phyloP scores from a whole-genome alignment of 164 flowering plant genomes.

The Saururus chinensis region DNA sequence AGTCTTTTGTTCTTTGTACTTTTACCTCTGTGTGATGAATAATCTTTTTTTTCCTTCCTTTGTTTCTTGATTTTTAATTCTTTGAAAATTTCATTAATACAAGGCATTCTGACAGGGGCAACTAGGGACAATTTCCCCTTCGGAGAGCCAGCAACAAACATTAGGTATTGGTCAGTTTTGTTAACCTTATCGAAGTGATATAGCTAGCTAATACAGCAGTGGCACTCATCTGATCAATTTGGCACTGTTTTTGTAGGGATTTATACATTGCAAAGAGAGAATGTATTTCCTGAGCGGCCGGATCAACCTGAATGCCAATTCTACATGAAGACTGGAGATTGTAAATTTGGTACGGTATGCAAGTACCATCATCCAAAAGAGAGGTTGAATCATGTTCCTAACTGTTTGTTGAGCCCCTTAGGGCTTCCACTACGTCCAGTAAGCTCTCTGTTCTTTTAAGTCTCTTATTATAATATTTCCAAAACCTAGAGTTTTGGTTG shows the following conservation, averaged over 20 bases:
- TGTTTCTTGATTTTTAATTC: background rate
- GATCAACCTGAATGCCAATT: conserved; percentile 97
- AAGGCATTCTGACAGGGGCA: conserved; percentile 45
- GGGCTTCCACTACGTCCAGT: conserved; percentile 95
- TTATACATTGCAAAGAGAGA: conserved; percentile 71
- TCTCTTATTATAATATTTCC: too few species aligned
- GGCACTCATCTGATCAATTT: conserved; percentile 39
- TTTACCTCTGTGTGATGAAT: too few species aligned
- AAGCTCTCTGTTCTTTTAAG: conserved; percentile 17
- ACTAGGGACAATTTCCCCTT: conserved; percentile 55
- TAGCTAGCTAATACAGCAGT: conserved; percentile 29
- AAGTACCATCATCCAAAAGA: conserved; percentile 90
- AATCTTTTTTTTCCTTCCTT: too few species aligned
- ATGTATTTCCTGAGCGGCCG: conserved; percentile 92
- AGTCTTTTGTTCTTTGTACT: too few species aligned
- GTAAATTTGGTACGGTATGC: conserved; percentile 92
- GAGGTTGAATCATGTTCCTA: conserved; percentile 72
- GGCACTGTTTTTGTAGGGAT: conserved; percentile 54
- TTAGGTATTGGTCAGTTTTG: conserved; percentile 40
- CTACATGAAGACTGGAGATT: conserved; percentile 98
- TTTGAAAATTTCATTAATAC: background rate
- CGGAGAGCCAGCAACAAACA: conserved; percentile 59
- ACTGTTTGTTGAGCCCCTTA: conserved; percentile 74
- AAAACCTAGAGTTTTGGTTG: too few species aligned
- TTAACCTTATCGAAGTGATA: conserved; percentile 47